These are phyloP conservation scores for Nasturtium officinale DNA, from an alignment of 345 rosid genomes.

Conservation along the genomic window DNA sequence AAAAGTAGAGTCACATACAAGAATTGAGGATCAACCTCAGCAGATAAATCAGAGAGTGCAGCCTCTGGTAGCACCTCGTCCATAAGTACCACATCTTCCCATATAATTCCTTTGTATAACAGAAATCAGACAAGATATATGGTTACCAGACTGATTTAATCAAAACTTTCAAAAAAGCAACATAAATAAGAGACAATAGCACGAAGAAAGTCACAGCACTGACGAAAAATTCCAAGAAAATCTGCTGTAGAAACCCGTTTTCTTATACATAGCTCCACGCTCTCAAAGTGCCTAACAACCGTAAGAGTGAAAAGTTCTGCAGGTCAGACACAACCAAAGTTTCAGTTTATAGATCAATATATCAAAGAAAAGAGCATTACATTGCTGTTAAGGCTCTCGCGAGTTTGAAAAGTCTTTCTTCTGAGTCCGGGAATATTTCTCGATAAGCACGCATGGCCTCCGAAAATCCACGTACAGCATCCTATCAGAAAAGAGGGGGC, in stretches of 20 bases:
- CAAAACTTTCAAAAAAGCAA: conserved; percentile 12
- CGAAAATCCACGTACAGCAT: conserved; percentile 74
- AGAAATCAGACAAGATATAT: conserved; percentile 33
- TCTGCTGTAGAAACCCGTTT: conserved; percentile 58
- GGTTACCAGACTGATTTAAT: conserved; percentile 10
- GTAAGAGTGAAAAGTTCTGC: conserved; percentile 19
- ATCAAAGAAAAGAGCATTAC: conserved; percentile 46
- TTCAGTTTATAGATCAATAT: conserved; percentile 11
- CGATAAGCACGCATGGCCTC: conserved; percentile 92
- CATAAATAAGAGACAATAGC: conserved; percentile 12
- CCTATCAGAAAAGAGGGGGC: conserved; percentile 46
- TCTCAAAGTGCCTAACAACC: conserved; percentile 73
- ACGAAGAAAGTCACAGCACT: conserved; percentile 45
- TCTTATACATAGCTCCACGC: conserved; percentile 59
- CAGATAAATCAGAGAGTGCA: conserved; percentile 66
- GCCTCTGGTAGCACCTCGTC: conserved; percentile 83
- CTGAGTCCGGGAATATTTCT: conserved; percentile 96
- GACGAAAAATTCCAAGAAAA: conserved; percentile 65
- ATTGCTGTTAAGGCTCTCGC: conserved; percentile 67
- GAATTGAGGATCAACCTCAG: conserved; percentile 58
- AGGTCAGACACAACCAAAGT: conserved; percentile 29
- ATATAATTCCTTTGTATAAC: conserved; percentile 64
- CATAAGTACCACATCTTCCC: conserved; percentile 87
- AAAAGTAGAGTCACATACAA: conserved; percentile 15
- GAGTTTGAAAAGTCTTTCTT: conserved; percentile 73